Conservation (phyloP, 2,329 filamentous ascomycete species). For the Claviceps sp. region DNA sequence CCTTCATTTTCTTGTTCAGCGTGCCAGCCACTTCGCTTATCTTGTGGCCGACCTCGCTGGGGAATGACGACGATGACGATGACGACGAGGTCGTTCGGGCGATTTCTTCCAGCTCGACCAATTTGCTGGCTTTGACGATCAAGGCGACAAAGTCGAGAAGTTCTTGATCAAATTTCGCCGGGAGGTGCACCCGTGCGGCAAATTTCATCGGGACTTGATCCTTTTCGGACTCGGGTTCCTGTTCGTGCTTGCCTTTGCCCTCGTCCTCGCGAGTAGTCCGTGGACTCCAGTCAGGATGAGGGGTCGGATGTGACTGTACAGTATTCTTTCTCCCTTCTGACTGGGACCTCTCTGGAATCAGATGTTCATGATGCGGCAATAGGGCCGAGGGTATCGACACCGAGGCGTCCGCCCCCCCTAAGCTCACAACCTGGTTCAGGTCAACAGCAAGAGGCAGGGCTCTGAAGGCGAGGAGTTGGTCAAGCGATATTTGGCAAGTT, state of each 20-base stretch:
- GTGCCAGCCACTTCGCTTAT: slow-evolving; percentile 2
- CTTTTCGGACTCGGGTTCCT: background rate
- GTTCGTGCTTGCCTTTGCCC: background rate
- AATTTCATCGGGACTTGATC: background rate
- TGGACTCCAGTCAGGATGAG: background rate
- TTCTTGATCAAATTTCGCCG: slow-evolving; percentile 4
- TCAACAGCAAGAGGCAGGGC: background rate
- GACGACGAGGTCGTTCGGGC: background rate
- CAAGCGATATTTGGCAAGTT: slow-evolving; percentile 1
- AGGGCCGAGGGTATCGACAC: slow-evolving; percentile 1
- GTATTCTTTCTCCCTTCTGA: background rate
- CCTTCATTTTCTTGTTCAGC: slow-evolving; percentile 33
- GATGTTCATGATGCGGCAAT: slow-evolving; percentile 6
- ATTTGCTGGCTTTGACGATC: slow-evolving; percentile 5
- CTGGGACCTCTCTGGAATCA: background rate
- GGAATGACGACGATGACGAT: background rate
- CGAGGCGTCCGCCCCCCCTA: slow-evolving; percentile 2
- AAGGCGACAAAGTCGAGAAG: slow-evolving; percentile 4
- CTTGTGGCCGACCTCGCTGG: background rate
- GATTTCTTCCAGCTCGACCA: slow-evolving; percentile 3
- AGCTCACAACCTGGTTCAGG: background rate
- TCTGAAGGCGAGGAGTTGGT: slow-evolving; percentile 1
- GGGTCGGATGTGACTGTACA: no score
- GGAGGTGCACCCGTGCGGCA: slow-evolving; percentile 1
- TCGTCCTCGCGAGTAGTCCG: background rate